phyloP scores from a whole-genome alignment of 805 yeast species.

The Torulaspora delbrueckii region DNA sequence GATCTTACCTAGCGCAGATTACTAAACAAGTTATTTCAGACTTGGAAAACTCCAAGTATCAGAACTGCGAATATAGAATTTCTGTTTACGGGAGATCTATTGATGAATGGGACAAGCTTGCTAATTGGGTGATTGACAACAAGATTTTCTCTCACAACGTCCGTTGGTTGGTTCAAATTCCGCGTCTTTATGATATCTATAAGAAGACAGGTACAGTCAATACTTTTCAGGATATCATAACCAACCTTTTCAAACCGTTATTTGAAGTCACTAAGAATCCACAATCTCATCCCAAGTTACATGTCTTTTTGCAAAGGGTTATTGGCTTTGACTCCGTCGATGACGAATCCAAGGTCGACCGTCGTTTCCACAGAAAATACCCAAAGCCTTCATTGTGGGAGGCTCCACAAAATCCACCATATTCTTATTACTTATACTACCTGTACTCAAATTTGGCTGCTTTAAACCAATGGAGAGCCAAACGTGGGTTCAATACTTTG shows the following conservation, averaged over 20 bases:
- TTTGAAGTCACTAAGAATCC: conserved; percentile 90
- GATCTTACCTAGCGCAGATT: conserved; percentile 85
- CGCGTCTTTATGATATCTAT: conserved; percentile 87
- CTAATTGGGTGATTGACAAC: conserved; percentile 92
- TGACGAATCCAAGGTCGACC: conserved; percentile 91
- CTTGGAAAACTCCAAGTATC: conserved; percentile 91
- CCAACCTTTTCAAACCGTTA: conserved; percentile 78
- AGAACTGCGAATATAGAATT: conserved; percentile 94
- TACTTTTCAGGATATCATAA: conserved; percentile 70
- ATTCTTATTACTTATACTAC: conserved; percentile 89
- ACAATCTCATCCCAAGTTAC: conserved; percentile 80
- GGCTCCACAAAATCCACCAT: conserved; percentile 82
- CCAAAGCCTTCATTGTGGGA: conserved; percentile 89
- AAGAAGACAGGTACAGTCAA: conserved; percentile 65
- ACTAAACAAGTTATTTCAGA: conserved; percentile 93
- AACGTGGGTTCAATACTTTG: conserved; percentile 76
- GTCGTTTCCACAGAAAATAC: conserved; percentile 71
- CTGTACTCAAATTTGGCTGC: conserved; percentile 81
- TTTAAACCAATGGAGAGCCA: conserved; percentile 75
- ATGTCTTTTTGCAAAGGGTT: conserved; percentile 84
- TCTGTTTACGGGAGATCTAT: conserved; percentile 86
- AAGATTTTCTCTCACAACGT: conserved; percentile 88
- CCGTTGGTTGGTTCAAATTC: conserved; percentile 95
- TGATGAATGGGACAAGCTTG: conserved; percentile 93
- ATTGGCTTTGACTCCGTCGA: conserved; percentile 98